Conservation (phyloP, 2,329 filamentous ascomycete genomes). For the Hawksworthiomyces lignivorus region DNA sequence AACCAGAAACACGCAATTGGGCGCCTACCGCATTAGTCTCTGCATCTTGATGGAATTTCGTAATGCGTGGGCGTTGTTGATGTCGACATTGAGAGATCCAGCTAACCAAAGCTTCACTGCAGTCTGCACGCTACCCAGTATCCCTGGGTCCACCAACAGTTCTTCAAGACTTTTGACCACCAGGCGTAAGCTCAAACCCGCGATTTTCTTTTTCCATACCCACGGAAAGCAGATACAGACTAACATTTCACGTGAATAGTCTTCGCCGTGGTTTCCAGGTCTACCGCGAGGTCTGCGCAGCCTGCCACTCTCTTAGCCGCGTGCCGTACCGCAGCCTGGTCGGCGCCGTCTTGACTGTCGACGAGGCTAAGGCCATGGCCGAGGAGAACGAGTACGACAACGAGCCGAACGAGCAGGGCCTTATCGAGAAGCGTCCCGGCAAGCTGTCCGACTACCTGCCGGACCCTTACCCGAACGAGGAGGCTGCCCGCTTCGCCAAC, state of each 20-base stretch:
- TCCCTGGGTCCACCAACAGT: slow-evolving; percentile 91
- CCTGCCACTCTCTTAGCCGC: slow-evolving; percentile 93
- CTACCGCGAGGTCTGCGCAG: slow-evolving; percentile 95
- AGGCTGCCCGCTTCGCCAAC: slow-evolving; percentile 95
- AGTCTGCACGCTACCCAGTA: slow-evolving; percentile 90
- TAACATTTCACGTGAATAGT: no score
- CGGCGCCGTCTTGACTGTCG: slow-evolving; percentile 85
- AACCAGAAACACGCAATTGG: no score
- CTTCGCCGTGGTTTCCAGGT: slow-evolving; percentile 99
- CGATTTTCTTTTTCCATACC: slow-evolving; percentile 34
- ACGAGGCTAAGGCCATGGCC: slow-evolving; percentile 94
- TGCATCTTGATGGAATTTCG: no score
- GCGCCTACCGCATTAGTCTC: no score
- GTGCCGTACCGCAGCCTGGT: slow-evolving; percentile 90
- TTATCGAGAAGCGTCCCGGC: slow-evolving; percentile 96
- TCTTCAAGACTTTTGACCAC: slow-evolving; percentile 94
- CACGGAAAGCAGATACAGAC: no score
- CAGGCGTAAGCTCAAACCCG: slow-evolving; percentile 63
- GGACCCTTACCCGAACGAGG: slow-evolving; percentile 95
- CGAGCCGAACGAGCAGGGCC: slow-evolving; percentile 95
- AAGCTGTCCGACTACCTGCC: slow-evolving; percentile 98
- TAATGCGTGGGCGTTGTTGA: no score
- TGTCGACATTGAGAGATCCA: no score
- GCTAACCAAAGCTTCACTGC: slow-evolving; percentile 25
- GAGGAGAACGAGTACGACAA: slow-evolving; percentile 98